Evolutionary conservation across 495 filamentous ascomycete species (phyloP).

Genomic region (Penicillium arizonense): DNA sequence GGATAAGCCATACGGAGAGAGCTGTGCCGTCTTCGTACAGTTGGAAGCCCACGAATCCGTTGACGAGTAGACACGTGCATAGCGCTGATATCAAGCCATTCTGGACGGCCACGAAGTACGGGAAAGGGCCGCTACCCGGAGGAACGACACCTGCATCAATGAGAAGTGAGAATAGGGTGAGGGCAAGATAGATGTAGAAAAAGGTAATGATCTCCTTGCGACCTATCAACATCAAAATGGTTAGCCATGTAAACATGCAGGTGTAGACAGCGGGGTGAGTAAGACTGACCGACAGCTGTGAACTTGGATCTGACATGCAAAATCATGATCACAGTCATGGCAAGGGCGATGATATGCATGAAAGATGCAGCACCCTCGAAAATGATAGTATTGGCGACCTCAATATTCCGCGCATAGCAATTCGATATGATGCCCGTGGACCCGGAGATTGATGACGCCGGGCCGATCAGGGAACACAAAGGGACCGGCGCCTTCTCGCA

Average conservation of each 20-base stretch:
- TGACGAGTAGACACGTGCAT: constrained; percentile 87
- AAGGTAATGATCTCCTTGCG: constrained; percentile 97
- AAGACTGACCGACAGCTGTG: constrained; percentile 87
- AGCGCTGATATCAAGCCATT: constrained; percentile 87
- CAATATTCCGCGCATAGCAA: constrained; percentile 94
- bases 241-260: constrained; percentile 5
- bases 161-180: constrained; percentile 84
- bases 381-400: constrained; percentile 96
- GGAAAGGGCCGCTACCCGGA: constrained; percentile 72
- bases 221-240: constrained; percentile 48
- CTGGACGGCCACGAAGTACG: constrained; percentile 90
- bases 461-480: constrained; percentile 81
- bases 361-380: constrained; percentile 91
- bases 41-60: constrained; percentile 98
- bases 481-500: constrained; percentile 84
- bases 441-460: constrained; percentile 60
- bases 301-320: constrained; percentile 96
- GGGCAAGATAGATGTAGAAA: constrained; percentile 93
- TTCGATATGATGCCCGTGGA: constrained; percentile 77
- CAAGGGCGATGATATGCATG: constrained; percentile 86
- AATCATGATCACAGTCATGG: constrained; percentile 96
- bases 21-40: constrained; percentile 98
- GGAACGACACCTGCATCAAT: constrained; percentile 93
- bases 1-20: constrained; percentile 90
- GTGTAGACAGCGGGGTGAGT: not conserved